Evolutionary conservation across 2,329 filamentous ascomycete genomes (phyloP).

Genomic region (Ceratocystis albifundus): DNA sequence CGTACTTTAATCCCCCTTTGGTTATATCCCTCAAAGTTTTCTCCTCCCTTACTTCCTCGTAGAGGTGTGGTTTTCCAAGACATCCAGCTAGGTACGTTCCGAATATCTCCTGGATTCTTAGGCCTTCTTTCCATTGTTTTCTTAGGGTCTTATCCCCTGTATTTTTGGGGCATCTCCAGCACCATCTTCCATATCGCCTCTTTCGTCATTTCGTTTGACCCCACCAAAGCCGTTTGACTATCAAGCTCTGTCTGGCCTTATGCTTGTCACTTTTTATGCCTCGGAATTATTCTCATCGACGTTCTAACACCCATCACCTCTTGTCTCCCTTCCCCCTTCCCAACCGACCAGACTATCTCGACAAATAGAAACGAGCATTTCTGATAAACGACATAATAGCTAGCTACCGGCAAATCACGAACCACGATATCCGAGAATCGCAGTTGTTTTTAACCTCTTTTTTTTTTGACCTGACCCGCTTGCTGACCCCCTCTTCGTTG

Average conservation of each 20-base stretch:
- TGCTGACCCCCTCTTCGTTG: not conserved
- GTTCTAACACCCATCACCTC: not conserved
- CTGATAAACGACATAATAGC: not conserved
- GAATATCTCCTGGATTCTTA: not conserved
- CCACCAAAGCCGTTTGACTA: constrained; percentile 4
- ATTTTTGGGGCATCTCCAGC: not conserved
- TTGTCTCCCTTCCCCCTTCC: too few relatives aligned
- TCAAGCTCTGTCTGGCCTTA: constrained; percentile 11
- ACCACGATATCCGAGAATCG: not conserved
- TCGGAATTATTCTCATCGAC: constrained; percentile 4
- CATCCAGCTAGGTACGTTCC: not conserved
- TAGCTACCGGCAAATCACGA: not conserved
- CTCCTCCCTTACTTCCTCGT: not conserved
- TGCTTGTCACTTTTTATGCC: not conserved
- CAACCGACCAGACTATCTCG: not conserved
- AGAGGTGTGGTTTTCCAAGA: not conserved
- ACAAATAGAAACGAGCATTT: not conserved
- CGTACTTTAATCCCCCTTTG: not conserved
- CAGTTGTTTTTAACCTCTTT: not conserved
- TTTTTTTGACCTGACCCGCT: not conserved
- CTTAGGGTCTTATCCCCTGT: not conserved
- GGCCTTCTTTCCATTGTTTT: not conserved
- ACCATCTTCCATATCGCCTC: constrained; percentile 3
- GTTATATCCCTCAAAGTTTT: not conserved
- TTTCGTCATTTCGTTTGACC: constrained; percentile 10